A percentile compares a stretch with the other conserved stretches of the same genome.
These are phyloP conservation scores for Carnegiea gigantea DNA, from an alignment of 179 eudicot genomes.

Conservation along the genomic window DNA sequence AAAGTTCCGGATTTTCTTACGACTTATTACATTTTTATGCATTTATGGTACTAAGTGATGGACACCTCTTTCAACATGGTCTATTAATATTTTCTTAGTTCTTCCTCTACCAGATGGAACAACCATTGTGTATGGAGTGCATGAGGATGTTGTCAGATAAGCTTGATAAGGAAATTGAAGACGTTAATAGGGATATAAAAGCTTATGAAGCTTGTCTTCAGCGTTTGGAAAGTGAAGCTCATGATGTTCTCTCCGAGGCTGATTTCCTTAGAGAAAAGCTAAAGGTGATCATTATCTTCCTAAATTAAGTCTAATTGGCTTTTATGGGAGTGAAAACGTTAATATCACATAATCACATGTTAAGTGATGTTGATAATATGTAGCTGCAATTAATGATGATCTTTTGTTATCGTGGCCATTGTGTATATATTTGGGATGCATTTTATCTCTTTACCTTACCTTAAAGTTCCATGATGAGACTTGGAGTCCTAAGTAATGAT, in stretches of 20 bases:
- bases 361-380: not conserved
- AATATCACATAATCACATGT: not conserved
- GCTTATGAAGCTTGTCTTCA: slow-evolving; percentile 92
- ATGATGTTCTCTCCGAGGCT: slow-evolving; percentile 73
- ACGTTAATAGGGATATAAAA: slow-evolving; percentile 75
- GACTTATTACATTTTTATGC: not conserved
- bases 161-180: slow-evolving; percentile 98
- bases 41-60: not conserved
- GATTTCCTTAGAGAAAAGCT: slow-evolving; percentile 89
- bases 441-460: not conserved
- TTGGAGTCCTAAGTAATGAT: slow-evolving; percentile 22
- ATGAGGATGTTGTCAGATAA: slow-evolving; percentile 93
- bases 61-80: not conserved
- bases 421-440: not conserved
- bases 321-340: not conserved
- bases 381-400: slow-evolving; percentile 1
- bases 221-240: slow-evolving; percentile 76
- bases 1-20: not conserved
- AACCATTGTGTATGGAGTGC: slow-evolving; percentile 94
- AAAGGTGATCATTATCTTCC: slow-evolving; percentile 48
- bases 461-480: slow-evolving; percentile 18
- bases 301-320: slow-evolving; percentile 4
- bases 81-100: slow-evolving; percentile 1
- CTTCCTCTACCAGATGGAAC: slow-evolving; percentile 65
- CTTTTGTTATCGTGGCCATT: not conserved